A percentile compares a stretch with the other conserved stretches of the same genome.
Evolutionary conservation across 345 rosid genomes (phyloP).

Genomic region (Murraya koenigii): DNA sequence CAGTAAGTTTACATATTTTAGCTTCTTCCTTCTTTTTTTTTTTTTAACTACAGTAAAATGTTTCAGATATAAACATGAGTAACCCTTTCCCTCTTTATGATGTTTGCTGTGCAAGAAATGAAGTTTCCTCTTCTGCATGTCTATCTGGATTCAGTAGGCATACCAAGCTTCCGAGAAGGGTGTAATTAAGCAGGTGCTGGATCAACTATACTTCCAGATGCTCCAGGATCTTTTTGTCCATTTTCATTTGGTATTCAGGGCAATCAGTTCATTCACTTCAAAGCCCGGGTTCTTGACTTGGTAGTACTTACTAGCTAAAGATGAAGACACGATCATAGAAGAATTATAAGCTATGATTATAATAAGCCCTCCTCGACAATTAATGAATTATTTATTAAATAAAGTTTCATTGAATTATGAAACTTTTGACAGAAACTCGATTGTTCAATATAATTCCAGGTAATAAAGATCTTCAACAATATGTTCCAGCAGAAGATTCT

Average conservation of each 20-base stretch:
- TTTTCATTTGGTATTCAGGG: conserved; percentile 81
- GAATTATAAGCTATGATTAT: not conserved
- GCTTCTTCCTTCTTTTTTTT: too few relatives aligned
- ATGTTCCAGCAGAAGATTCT: too few relatives aligned
- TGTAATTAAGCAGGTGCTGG: conserved; percentile 94
- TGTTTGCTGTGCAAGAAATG: conserved; percentile 82
- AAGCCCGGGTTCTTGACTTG: conserved; percentile 57
- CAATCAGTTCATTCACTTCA: conserved; percentile 76
- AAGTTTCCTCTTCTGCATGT: conserved; percentile 82
- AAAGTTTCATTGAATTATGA: conserved; percentile 35
- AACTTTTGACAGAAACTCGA: too few relatives aligned
- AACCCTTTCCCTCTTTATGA: not conserved
- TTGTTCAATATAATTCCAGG: too few relatives aligned
- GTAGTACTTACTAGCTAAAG: conserved; percentile 56
- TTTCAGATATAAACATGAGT: not conserved
- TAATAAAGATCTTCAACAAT: too few relatives aligned
- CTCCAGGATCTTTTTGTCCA: conserved; percentile 67
- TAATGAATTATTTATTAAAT: not conserved
- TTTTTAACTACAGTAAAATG: too few relatives aligned
- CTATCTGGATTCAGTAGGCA: conserved; percentile 77
- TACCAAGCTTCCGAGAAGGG: conserved; percentile 69
- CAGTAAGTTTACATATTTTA: not conserved
- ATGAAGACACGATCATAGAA: conserved; percentile 15
- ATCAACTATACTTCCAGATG: conserved; percentile 71
- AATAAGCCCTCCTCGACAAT: not conserved